A percentile compares a stretch with the other conserved stretches of the same genome.
phyloP scores from a whole-genome alignment of 176 grass and related monocot genomes.

The Raddia distichophylla region DNA sequence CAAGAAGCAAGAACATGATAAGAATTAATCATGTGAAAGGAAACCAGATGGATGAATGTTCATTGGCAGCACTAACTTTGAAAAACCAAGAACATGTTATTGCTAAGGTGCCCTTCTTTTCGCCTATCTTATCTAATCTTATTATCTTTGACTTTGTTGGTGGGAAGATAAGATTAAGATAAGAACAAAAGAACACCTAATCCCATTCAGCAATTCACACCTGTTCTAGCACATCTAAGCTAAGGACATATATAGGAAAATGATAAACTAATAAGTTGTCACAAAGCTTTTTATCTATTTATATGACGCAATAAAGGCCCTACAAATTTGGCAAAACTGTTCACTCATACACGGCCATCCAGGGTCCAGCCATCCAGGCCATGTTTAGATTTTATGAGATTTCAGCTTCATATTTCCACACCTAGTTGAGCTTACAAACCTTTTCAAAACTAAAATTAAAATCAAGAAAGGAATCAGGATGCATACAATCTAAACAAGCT shows the following conservation, averaged over 20 bases:
- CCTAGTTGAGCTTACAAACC: neutral
- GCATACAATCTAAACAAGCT: neutral
- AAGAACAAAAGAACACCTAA: neutral
- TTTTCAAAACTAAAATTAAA: neutral
- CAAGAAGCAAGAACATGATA: constrained; percentile 1
- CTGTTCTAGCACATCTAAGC: neutral
- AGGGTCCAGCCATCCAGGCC: neutral
- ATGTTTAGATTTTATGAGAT: constrained; percentile 3
- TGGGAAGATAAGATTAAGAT: too few species aligned
- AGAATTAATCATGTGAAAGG: constrained; percentile 18
- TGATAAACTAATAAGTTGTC: neutral
- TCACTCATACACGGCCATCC: neutral
- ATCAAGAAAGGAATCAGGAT: neutral
- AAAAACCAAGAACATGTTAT: neutral
- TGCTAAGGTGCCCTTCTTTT: neutral
- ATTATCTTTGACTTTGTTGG: too few species aligned
- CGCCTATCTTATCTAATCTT: too few species aligned
- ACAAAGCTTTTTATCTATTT: neutral
- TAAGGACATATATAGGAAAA: neutral
- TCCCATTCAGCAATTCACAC: neutral
- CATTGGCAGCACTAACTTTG: neutral
- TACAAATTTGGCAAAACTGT: neutral
- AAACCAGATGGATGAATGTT: neutral
- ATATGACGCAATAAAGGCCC: neutral
- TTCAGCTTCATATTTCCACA: neutral